Evolutionary conservation across 75 land plant species (phyloP).

Genomic region (Pseudotsuga menziesii): DNA sequence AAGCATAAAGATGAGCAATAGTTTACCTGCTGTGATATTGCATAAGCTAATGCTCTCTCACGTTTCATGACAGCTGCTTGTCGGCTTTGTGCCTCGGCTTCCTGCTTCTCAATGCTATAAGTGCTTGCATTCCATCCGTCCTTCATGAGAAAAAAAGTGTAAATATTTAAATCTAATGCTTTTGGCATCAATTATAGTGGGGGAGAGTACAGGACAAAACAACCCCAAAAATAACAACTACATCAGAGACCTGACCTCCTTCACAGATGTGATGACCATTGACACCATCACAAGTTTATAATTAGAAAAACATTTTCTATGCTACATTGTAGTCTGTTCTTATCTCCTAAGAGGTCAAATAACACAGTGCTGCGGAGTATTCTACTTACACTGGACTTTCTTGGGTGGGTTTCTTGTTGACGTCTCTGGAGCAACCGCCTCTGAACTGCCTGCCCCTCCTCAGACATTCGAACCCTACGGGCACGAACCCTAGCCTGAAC

Average conservation of each 20-base stretch:
- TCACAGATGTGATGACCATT: no score
- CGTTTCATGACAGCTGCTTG: slow-evolving; percentile 28
- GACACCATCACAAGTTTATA: no score
- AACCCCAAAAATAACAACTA: background rate
- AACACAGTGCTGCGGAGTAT: background rate
- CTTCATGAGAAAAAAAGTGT: background rate
- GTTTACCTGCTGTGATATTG: slow-evolving; percentile 28
- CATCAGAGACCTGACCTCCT: background rate
- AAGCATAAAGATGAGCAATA: background rate
- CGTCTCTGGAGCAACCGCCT: slow-evolving; percentile 34
- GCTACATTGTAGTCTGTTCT: no score
- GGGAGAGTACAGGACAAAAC: background rate
- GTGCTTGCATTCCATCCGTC: slow-evolving; percentile 29
- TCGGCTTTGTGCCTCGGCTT: slow-evolving; percentile 21
- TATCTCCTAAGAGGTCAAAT: no score
- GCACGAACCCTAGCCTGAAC: slow-evolving; percentile 75
- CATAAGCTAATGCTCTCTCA: slow-evolving; percentile 31
- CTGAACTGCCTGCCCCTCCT: slow-evolving; percentile 40
- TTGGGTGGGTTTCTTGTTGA: slow-evolving; percentile 15
- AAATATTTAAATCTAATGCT: background rate
- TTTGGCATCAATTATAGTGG: background rate
- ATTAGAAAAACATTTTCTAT: no score
- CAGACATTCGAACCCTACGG: slow-evolving; percentile 61
- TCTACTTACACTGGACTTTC: slow-evolving; percentile 6
- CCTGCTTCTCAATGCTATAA: slow-evolving; percentile 15